These are phyloP conservation scores for Coffea humblotiana DNA, from an alignment of 305 asterid genomes.

Conservation along the genomic window DNA sequence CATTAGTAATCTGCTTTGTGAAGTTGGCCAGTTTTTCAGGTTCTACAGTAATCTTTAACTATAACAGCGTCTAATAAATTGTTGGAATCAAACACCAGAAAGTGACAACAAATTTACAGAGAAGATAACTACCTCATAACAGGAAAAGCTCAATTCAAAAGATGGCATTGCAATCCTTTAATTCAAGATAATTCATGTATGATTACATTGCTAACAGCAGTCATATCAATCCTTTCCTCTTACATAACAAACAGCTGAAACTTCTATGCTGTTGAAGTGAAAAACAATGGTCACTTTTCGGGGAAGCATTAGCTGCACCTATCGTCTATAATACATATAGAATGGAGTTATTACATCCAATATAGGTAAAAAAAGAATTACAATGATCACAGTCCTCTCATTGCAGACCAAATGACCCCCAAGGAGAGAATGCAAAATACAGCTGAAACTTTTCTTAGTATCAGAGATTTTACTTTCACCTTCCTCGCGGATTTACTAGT, in stretches of 20 bases:
- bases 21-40: neutral
- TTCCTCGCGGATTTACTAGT: constrained; percentile 99
- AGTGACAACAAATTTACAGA: neutral
- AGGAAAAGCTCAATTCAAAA: neutral
- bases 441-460: constrained; percentile 3
- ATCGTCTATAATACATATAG: constrained; percentile 39
- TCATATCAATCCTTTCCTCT: neutral
- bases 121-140: neutral
- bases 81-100: neutral
- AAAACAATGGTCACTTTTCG: constrained; percentile 34
- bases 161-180: neutral
- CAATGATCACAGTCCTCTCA: constrained; percentile 31
- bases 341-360: constrained; percentile 24
- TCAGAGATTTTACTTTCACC: constrained; percentile 45
- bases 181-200: constrained; percentile 18
- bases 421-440: constrained; percentile 22
- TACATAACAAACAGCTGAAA: constrained; percentile 5
- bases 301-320: constrained; percentile 38
- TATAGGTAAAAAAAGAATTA: constrained; percentile 34
- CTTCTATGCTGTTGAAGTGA: constrained; percentile 19
- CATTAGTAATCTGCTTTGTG: neutral
- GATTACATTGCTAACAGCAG: constrained; percentile 17
- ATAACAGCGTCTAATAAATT: neutral
- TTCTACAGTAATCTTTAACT: neutral
- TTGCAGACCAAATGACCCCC: constrained; percentile 22